Evolutionary conservation across 495 filamentous ascomycete species (phyloP), one percentile per base, ranked within the genome.

Genomic region (Staphylotrichum tortipilum): DNA sequence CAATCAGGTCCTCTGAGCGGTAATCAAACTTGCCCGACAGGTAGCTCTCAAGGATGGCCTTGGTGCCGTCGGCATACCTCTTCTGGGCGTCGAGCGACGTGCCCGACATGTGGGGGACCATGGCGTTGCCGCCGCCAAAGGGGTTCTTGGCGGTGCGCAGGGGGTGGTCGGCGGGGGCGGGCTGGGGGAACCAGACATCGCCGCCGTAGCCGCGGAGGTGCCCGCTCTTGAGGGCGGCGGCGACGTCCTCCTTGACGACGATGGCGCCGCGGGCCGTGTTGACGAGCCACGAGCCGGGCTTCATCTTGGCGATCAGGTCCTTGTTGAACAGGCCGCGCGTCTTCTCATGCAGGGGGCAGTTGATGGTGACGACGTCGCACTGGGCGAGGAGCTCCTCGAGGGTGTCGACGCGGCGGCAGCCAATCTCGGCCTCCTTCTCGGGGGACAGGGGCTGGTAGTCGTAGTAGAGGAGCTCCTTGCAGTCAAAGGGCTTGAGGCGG

Each of bases 251-350:
- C 82, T 98, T 98, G 67, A 96, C 92, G 51, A 98, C 92, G 63
- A 98, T 98, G 66, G 92, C 92, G 57, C 92, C 92, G 68, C 92
- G 92, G 45, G 92, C 92, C 22, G 92, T 98, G 82, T 98, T 98
- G 73, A 98, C 75, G 63, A 98, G 84, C 90, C 90, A 97, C 38
- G 87, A 83, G 56, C 87, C 89, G 64, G 83, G 83, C 88, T 98
- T 98, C 92, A 98, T 98, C 86, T 96, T 96, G 61, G 84, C 78
- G 62, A 98, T 94, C 53, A 98, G 79, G n/a, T 96, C 88, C 85
- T 97, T 97, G 80, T 96, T 95, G 78, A 98, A 98, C 58, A 98
- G 67, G 54, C 92, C 92, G 28, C 79, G 77, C 38, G 92, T 98
- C 79, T 92, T 94, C 78, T 96, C 92, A 74, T 98, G 92, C 54